Conservation (phyloP, 805 yeast genomes). For the Millerozyma miso region DNA sequence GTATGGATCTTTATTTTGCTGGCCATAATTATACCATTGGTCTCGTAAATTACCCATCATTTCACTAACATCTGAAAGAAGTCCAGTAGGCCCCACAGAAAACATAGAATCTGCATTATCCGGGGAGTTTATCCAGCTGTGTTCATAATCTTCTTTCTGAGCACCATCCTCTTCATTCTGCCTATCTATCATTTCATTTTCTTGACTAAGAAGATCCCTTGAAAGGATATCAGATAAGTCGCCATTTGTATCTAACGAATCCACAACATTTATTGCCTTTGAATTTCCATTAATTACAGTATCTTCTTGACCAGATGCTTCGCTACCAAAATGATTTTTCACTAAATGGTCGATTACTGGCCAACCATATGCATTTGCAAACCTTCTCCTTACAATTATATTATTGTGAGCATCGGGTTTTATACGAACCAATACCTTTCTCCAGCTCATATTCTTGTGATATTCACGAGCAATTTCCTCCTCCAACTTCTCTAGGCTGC, state of each 20-base stretch:
- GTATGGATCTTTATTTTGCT: slow-evolving; percentile 1
- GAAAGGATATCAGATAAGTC: slow-evolving; percentile 26
- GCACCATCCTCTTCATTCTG: slow-evolving; percentile 12
- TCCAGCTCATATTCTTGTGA: slow-evolving; percentile 82
- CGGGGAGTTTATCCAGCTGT: slow-evolving; percentile 50
- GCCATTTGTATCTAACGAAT: slow-evolving; percentile 24
- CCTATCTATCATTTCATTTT: slow-evolving; percentile 32
- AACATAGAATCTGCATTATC: slow-evolving; percentile 38
- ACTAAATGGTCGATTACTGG: slow-evolving; percentile 83
- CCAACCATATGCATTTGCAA: slow-evolving; percentile 95
- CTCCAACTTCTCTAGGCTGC: slow-evolving; percentile 47
- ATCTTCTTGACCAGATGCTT: slow-evolving; percentile 12
- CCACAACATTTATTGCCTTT: slow-evolving; percentile 6
- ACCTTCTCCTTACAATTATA: slow-evolving; percentile 81
- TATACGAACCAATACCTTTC: slow-evolving; percentile 81
- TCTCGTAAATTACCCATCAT: slow-evolving; percentile 45
- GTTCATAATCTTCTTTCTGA: slow-evolving; percentile 18
- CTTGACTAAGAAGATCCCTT: slow-evolving; percentile 31
- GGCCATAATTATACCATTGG: slow-evolving; percentile 22
- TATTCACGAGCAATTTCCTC: slow-evolving; percentile 86
- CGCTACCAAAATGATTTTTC: slow-evolving; percentile 51
- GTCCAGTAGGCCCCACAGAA: slow-evolving; percentile 68
- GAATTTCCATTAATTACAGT: not conserved
- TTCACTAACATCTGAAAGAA: slow-evolving; percentile 61
- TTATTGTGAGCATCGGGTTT: slow-evolving; percentile 95